phyloP scores from a whole-genome alignment of 495 filamentous ascomycete genomes.

The Tuber borchii region DNA sequence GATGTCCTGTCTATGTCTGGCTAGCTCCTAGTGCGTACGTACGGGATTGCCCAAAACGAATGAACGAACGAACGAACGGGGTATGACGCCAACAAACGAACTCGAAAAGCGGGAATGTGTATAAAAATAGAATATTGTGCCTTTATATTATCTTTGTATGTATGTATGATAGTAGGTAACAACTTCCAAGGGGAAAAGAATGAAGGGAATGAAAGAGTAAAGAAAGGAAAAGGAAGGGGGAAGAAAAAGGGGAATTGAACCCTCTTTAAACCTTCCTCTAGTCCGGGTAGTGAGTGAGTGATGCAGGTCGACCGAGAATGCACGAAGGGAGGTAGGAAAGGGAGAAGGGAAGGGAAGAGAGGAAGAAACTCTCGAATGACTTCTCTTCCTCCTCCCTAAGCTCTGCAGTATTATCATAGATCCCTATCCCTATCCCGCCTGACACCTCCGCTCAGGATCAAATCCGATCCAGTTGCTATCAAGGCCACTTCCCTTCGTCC shows the following conservation, averaged over 20 bases:
- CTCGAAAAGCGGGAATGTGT: background rate
- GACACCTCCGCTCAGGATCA: background rate
- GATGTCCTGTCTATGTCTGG: background rate
- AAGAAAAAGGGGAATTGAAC: background rate
- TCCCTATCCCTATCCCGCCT: background rate
- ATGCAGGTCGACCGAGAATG: background rate
- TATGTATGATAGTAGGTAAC: background rate
- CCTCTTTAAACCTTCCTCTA: background rate
- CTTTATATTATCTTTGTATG: background rate
- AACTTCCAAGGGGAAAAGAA: background rate
- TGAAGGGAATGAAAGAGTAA: background rate
- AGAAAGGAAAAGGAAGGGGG: background rate
- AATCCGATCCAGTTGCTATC: background rate
- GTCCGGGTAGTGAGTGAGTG: background rate
- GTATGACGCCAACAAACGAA: background rate
- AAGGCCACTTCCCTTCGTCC: background rate
- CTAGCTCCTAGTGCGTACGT: background rate
- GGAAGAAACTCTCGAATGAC: background rate
- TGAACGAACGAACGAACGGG: background rate
- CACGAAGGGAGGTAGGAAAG: background rate
- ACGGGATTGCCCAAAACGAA: background rate
- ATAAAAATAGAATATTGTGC: background rate
- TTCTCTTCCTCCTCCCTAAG: background rate
- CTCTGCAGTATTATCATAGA: background rate
- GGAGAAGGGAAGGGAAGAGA: background rate